Evolutionary conservation across 2,329 filamentous ascomycete genomes (phyloP).

Genomic region (Fusarium ramigenum): DNA sequence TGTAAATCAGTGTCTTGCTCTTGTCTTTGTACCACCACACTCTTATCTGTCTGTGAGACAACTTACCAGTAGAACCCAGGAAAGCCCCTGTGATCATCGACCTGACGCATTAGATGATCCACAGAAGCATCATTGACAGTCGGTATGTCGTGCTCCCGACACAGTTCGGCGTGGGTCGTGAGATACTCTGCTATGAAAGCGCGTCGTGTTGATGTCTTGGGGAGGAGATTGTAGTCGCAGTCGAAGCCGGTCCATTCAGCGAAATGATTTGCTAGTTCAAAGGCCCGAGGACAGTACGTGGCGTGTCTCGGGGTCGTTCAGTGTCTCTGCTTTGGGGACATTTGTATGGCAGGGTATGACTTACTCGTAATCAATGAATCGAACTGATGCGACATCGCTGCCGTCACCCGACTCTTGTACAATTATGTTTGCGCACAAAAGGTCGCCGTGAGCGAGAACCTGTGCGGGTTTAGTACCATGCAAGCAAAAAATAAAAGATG

Average conservation of each 20-base stretch:
- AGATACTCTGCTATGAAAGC: slow-evolving; percentile 33
- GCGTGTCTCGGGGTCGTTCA: slow-evolving; percentile 27
- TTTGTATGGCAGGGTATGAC: slow-evolving; percentile 1
- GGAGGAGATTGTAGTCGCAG: slow-evolving; percentile 28
- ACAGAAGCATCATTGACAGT: slow-evolving; percentile 20
- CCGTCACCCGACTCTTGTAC: slow-evolving; percentile 17
- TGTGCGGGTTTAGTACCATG: not conserved
- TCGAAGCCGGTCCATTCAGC: slow-evolving; percentile 37
- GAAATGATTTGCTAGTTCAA: slow-evolving; percentile 39
- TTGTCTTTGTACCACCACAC: not conserved
- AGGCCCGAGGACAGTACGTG: slow-evolving; percentile 35
- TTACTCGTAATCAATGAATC: slow-evolving; percentile 40
- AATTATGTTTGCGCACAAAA: slow-evolving; percentile 37
- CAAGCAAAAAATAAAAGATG: not conserved
- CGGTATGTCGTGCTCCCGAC: not conserved
- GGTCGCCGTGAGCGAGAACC: slow-evolving; percentile 37
- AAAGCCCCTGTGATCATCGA: slow-evolving; percentile 33
- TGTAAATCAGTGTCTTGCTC: not conserved
- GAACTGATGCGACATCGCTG: slow-evolving; percentile 16
- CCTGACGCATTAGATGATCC: slow-evolving; percentile 26
- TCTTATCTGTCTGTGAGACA: not conserved
- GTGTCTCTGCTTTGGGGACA: not conserved
- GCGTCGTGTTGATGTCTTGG: slow-evolving; percentile 25
- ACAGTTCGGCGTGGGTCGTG: slow-evolving; percentile 5
- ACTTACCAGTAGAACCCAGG: slow-evolving; percentile 39